These are phyloP conservation scores for Annulohypoxylon moriforme DNA, from an alignment of 495 filamentous ascomycete genomes.

Conservation along the genomic window DNA sequence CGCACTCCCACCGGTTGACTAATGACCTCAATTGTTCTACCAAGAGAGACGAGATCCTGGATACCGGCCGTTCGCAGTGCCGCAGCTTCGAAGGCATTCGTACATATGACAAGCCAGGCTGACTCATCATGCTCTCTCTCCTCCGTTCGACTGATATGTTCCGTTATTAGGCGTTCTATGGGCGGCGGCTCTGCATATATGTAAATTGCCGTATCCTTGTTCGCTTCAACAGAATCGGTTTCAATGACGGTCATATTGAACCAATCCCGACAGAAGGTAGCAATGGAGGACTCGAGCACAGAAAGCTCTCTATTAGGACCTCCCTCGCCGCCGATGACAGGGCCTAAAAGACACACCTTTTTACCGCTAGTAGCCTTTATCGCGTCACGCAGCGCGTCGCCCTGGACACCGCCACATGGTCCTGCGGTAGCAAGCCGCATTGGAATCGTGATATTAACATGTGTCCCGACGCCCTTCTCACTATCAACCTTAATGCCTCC, in stretches of 20 bases:
- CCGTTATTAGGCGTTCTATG: conserved; percentile 29
- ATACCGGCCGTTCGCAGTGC: conserved; percentile 39
- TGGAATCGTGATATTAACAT: conserved; percentile 34
- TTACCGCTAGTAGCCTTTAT: conserved; percentile 20
- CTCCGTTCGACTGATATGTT: conserved; percentile 24
- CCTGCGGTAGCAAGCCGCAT: conserved; percentile 21
- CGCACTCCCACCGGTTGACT: conserved; percentile 41
- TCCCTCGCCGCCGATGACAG: background rate
- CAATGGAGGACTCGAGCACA: conserved; percentile 35
- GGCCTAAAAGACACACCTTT: conserved; percentile 34
- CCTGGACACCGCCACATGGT: conserved; percentile 3
- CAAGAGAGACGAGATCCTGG: conserved; percentile 31
- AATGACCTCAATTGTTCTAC: conserved; percentile 42
- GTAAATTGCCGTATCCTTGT: conserved; percentile 33
- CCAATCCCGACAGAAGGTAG: conserved; percentile 36
- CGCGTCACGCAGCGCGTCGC: conserved; percentile 15
- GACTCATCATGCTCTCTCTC: conserved; percentile 16
- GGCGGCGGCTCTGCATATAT: conserved; percentile 45
- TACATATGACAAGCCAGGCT: conserved; percentile 40
- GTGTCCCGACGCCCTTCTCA: conserved; percentile 40
- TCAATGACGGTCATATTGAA: conserved; percentile 39
- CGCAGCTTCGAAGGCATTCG: conserved; percentile 43
- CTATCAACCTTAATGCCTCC: conserved; percentile 71
- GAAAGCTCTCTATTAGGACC: conserved; percentile 1
- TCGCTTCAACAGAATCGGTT: conserved; percentile 18